Evolutionary conservation across 768 basidiomycete genomes (phyloP).

Genomic region (Tricholoma furcatifolium): DNA sequence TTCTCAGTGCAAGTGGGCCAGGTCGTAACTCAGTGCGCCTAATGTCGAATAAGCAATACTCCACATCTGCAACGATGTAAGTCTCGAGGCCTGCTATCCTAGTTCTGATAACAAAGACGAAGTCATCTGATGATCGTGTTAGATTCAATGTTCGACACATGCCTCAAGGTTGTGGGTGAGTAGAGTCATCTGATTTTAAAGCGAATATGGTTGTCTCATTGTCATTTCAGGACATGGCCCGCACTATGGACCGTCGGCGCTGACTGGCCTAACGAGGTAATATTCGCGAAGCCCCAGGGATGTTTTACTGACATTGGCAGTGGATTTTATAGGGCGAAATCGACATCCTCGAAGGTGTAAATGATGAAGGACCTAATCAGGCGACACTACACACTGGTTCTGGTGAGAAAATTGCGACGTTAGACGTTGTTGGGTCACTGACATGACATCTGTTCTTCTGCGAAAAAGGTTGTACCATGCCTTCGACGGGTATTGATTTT

Average conservation of each 20-base stretch:
- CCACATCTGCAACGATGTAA: constrained; percentile 53
- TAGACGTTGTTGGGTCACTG: constrained; percentile 26
- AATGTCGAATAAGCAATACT: constrained; percentile 51
- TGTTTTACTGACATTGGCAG: background rate
- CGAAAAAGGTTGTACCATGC: constrained; percentile 53
- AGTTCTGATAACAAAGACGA: background rate
- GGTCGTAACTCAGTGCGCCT: constrained; percentile 62
- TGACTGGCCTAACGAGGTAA: constrained; percentile 46
- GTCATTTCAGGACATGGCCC: constrained; percentile 40
- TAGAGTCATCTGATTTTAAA: constrained; percentile 1
- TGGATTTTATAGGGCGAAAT: constrained; percentile 40
- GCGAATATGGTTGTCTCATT: background rate
- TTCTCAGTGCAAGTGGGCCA: constrained; percentile 45
- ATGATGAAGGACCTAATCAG: constrained; percentile 36
- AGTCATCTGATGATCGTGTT: background rate
- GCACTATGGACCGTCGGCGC: constrained; percentile 52
- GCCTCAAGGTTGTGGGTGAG: constrained; percentile 59
- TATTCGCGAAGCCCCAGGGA: background rate
- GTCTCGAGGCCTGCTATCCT: background rate
- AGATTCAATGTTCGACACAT: constrained; percentile 56
- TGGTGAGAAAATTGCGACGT: constrained; percentile 40
- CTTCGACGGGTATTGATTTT: constrained; percentile 33
- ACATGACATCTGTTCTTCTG: background rate
- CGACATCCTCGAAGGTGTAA: constrained; percentile 44
- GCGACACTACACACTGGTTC: constrained; percentile 37